Evolutionary conservation across 371 early-diverging fungal species (phyloP).

Genomic region (Actinomortierella wolfii): DNA sequence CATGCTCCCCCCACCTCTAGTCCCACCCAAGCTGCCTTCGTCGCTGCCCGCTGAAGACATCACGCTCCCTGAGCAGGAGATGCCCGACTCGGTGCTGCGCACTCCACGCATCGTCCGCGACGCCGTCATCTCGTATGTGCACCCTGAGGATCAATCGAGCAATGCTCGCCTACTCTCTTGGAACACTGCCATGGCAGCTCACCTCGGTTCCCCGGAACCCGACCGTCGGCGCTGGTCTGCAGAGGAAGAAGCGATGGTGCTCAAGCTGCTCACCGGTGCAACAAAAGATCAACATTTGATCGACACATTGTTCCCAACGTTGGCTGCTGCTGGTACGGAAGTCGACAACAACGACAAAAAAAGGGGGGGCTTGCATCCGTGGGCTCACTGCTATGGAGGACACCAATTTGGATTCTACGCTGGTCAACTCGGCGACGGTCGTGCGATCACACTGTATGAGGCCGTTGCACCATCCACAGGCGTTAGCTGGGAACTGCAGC

Average conservation of each 20-base stretch:
- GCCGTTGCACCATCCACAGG: conserved; percentile 41
- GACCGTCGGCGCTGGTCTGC: conserved; percentile 18
- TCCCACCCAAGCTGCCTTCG: conserved; percentile 36
- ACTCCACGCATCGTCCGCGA: conserved; percentile 60
- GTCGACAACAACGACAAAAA: background rate
- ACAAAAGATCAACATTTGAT: too few species aligned
- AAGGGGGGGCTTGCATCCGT: conserved; percentile 61
- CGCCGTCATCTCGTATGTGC: conserved; percentile 63
- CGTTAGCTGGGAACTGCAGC: conserved; percentile 78
- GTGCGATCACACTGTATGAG: conserved; percentile 78
- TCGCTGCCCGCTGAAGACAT: conserved; percentile 38
- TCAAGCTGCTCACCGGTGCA: conserved; percentile 29
- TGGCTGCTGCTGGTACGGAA: background rate
- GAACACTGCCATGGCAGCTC: conserved; percentile 31
- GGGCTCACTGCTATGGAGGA: conserved; percentile 88
- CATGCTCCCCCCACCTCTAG: conserved; percentile 29
- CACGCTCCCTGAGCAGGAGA: conserved; percentile 14
- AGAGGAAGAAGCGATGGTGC: conserved; percentile 19
- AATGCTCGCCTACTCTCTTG: conserved; percentile 26
- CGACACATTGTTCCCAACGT: too few species aligned
- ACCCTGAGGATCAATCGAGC: conserved; percentile 55
- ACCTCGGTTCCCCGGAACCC: conserved; percentile 15
- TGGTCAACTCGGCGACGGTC: conserved; percentile 87
- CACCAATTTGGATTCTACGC: conserved; percentile 87
- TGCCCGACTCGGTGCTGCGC: conserved; percentile 30